phyloP scores from a whole-genome alignment of 2,329 filamentous ascomycete genomes.

The Endothia cerciana region DNA sequence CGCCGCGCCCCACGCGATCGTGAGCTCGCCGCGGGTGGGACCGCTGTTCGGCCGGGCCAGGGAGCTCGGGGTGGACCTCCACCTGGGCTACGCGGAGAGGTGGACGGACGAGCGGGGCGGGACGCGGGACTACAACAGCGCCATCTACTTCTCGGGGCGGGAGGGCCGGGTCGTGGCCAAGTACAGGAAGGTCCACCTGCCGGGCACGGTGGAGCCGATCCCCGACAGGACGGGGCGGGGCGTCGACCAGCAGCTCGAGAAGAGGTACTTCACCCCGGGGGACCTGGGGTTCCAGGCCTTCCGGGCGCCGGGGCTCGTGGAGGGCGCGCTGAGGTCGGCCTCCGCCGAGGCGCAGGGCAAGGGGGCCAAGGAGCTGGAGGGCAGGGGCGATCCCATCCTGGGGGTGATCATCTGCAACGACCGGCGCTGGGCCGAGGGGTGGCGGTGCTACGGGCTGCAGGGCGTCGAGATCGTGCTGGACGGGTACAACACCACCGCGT shows the following conservation, averaged over 20 bases:
- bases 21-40: conserved; percentile 47
- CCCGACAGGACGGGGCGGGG: conserved; percentile 49
- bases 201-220: conserved; percentile 49
- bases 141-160: conserved; percentile 55
- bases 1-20: conserved; percentile 36
- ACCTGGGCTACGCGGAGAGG: conserved; percentile 57
- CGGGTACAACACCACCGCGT: conserved; percentile 56
- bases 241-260: conserved; percentile 58
- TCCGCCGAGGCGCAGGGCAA: conserved; percentile 27
- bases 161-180: conserved; percentile 48
- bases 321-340: conserved; percentile 9
- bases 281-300: conserved; percentile 58
- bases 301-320: conserved; percentile 49
- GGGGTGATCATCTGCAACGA: conserved; percentile 62
- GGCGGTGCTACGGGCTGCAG: conserved; percentile 53
- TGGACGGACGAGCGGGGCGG: conserved; percentile 43
- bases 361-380: conserved; percentile 31
- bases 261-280: conserved; percentile 56
- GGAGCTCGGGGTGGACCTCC: conserved; percentile 53
- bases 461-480: conserved; percentile 41
- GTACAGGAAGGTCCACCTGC: conserved; percentile 59
- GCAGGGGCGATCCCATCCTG: conserved; percentile 55
- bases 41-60: conserved; percentile 53
- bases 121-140: conserved; percentile 53
- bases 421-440: conserved; percentile 56